Percentiles rank a stretch among this genome's conserved stretches.
Conservation (phyloP, 2,329 filamentous ascomycete genomes). For the Xylariaceae sp. region DNA sequence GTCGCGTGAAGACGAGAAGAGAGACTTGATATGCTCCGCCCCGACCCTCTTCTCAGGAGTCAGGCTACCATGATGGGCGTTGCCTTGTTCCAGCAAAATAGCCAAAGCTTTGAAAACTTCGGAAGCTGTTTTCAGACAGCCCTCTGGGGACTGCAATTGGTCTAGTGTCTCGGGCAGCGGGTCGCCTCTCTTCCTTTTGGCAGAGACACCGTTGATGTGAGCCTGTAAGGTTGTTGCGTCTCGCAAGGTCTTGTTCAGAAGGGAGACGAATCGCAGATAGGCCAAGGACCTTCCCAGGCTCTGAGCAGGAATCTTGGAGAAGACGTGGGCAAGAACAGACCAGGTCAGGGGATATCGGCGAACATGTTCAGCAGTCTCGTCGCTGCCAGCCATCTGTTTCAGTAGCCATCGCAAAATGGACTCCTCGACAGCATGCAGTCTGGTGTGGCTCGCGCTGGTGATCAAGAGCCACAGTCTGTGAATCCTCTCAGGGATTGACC, state of each 20-base stretch:
- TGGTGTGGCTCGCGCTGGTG: conserved; percentile 39
- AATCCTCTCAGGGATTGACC: conserved; percentile 45
- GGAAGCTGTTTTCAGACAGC: conserved; percentile 47
- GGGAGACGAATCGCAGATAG: conserved; percentile 64
- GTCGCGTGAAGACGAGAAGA: conserved; percentile 49
- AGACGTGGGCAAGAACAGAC: conserved; percentile 60
- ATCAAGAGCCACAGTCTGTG: conserved; percentile 48
- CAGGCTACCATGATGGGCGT: conserved; percentile 30
- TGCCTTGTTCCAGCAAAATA: conserved; percentile 46
- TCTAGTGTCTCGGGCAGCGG: conserved; percentile 38
- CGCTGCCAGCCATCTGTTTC: conserved; percentile 54
- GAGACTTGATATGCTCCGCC: conserved; percentile 56
- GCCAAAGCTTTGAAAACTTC: conserved; percentile 47
- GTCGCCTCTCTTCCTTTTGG: conserved; percentile 42
- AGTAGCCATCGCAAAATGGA: conserved; percentile 62
- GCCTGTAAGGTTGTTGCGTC: conserved; percentile 45
- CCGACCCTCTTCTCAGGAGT: conserved; percentile 48
- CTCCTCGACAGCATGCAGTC: conserved; percentile 54
- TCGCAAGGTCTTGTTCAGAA: conserved; percentile 64
- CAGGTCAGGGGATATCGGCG: conserved; percentile 57
- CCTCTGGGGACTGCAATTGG: conserved; percentile 37
- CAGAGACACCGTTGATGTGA: conserved; percentile 18
- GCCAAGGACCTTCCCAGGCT: conserved; percentile 69
- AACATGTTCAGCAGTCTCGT: conserved; percentile 47
- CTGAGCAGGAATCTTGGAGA: conserved; percentile 65